Base-by-base conservation (phyloP, 2,329 filamentous ascomycete genomes). In the Uncinocarpus reesii region DNA sequence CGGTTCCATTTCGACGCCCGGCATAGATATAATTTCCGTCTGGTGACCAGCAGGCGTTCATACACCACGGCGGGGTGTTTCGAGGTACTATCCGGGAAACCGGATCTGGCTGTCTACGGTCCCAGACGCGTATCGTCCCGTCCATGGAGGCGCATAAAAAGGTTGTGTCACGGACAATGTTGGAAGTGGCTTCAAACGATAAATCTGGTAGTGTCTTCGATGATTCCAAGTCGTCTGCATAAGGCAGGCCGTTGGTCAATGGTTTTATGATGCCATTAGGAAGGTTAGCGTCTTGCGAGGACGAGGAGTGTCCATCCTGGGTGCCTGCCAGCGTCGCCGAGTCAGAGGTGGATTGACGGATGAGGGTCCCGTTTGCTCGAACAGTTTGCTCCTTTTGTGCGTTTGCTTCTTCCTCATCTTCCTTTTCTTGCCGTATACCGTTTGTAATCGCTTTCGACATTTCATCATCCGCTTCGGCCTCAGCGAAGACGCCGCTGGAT, bases 11-110 rank as follows among this genome's bases (percentile, higher is more conserved):
- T 50, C 92, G 77, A 23, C 92, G 76, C 0, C 92, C 92, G 0
- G 85, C 89, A 66, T 95, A 98, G 58, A 98, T 89, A 65, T 80
- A 87, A 66, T 96, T 96, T 11, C 92, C 92, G 62, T 95, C 86
- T 0, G 88, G 88, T 47, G 84, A 90, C 92, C 92, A 98, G 69
- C 88, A 95, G 0, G 88, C 87, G 56, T 86, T 89, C 81, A 95
- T 95, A 65, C 90, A 96, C 90, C 90, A 98, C 0, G 90, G 92
- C 1, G 92, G 90, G 0, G 87, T 85, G 8, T 80, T 78, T 8
- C 81, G 74, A 15, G 84, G 86, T 1, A 75, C 73, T 49, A 96
- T 90, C 23, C 82, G 80, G 2, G 92, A 88, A 1, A 95, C 75
- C 0, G 90, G 84, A 29, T 83, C 77, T 1, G 78, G 77, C 53